These are phyloP conservation scores for Lactifluus hygrophoroides DNA, from an alignment of 768 basidiomycete species.

Conservation along the genomic window DNA sequence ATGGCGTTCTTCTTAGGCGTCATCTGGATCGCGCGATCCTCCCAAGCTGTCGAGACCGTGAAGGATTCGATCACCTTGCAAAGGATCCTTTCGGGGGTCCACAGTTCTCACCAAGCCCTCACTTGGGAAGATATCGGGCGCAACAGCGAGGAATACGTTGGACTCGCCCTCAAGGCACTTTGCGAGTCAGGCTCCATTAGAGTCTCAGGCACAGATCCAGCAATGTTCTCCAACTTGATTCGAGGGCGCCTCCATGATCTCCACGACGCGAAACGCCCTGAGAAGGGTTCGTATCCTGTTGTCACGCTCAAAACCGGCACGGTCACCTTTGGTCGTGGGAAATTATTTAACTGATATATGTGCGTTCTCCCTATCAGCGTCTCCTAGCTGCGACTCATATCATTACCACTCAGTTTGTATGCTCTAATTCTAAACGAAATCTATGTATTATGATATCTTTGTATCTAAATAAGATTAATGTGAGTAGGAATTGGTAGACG, in stretches of 20 bases:
- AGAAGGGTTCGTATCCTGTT: neutral
- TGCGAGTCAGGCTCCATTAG: neutral
- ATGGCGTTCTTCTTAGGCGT: neutral
- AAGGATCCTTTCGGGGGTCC: neutral
- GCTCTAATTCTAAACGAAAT: neutral
- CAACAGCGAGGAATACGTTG: neutral
- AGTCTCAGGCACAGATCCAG: neutral
- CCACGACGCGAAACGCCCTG: neutral
- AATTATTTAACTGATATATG: neutral
- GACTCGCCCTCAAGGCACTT: neutral
- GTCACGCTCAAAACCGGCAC: neutral
- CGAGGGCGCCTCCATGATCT: neutral
- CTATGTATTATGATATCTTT: neutral
- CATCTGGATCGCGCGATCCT: neutral
- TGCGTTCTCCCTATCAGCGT: neutral
- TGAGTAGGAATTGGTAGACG: too few relatives aligned
- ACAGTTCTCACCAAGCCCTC: too few relatives aligned
- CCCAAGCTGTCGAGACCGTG: neutral
- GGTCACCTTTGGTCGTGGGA: neutral
- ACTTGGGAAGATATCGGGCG: neutral
- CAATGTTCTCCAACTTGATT: neutral
- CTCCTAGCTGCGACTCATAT: neutral
- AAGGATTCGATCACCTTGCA: neutral
- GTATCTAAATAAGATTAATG: neutral
- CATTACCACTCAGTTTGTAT: neutral